Evolutionary conservation across 148 eudicot genomes (phyloP).

Genomic region (Persicaria maculosa): DNA sequence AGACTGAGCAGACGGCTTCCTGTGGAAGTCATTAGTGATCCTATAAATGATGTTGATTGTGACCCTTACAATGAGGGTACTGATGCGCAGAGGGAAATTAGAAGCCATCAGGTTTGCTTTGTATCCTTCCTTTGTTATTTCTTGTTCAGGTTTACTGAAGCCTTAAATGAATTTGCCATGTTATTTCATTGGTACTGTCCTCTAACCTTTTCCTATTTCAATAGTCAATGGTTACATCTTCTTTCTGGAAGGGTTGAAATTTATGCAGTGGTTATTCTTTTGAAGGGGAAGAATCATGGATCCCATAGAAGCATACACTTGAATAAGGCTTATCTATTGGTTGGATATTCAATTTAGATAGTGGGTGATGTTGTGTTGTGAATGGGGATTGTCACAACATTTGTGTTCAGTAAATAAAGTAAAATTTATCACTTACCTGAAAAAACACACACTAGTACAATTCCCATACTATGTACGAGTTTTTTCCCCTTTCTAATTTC

Average conservation of each 20-base stretch:
- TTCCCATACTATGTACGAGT: too few relatives aligned
- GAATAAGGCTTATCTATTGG: not conserved
- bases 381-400: conserved; percentile 1
- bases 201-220: not conserved
- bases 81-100: conserved; percentile 47
- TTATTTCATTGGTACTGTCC: not conserved
- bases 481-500: too few relatives aligned
- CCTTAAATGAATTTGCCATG: not conserved
- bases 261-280: not conserved
- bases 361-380: not conserved
- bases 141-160: not conserved
- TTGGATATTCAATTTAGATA: not conserved
- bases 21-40: conserved; percentile 86
- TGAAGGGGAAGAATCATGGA: not conserved
- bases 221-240: not conserved
- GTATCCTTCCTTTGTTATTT: not conserved
- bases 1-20: conserved; percentile 61
- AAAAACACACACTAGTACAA: not conserved
- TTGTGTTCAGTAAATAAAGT: not conserved
- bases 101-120: conserved; percentile 55
- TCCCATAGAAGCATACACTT: not conserved
- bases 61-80: conserved; percentile 53
- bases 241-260: not conserved
- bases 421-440: not conserved
- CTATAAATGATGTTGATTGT: conserved; percentile 71